phyloP scores from a whole-genome alignment of 1,284 basidiomycete species.

The Quambalaria eucalypti region DNA sequence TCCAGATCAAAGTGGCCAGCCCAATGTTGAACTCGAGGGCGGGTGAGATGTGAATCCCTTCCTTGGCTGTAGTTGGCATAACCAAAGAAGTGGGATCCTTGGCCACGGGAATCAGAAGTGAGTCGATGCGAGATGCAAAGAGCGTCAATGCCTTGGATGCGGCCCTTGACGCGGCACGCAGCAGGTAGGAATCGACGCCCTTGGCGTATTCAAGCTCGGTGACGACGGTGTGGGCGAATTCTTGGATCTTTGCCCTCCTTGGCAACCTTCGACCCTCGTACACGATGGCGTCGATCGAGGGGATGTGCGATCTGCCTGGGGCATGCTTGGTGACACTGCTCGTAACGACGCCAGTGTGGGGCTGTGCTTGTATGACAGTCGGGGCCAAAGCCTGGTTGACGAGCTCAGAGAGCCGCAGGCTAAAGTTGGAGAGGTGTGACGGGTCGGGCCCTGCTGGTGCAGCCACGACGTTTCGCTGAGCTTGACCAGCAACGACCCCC shows the following conservation, averaged over 20 bases:
- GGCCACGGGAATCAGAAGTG: slow-evolving; percentile 30
- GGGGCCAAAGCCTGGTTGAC: slow-evolving; percentile 37
- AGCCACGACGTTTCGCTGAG: background rate
- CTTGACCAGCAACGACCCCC: background rate
- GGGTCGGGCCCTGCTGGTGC: slow-evolving; percentile 18
- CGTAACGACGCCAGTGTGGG: background rate
- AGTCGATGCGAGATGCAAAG: slow-evolving; percentile 42
- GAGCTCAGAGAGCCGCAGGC: slow-evolving; percentile 37
- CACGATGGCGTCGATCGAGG: slow-evolving; percentile 26
- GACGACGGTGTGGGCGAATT: slow-evolving; percentile 35
- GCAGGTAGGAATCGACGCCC: slow-evolving; percentile 35
- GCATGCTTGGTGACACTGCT: background rate
- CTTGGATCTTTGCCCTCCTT: slow-evolving; percentile 28
- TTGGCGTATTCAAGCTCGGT: slow-evolving; percentile 37
- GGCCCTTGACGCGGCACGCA: slow-evolving; percentile 40
- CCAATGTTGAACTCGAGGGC: slow-evolving; percentile 44
- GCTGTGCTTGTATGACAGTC: background rate
- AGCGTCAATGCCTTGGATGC: slow-evolving; percentile 43
- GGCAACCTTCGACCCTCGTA: slow-evolving; percentile 39
- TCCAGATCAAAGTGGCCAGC: slow-evolving; percentile 40
- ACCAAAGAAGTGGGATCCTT: slow-evolving; percentile 25
- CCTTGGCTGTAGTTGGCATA: slow-evolving; percentile 32
- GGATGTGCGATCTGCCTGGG: slow-evolving; percentile 3
- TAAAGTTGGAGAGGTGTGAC: slow-evolving; percentile 38
- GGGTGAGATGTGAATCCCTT: slow-evolving; percentile 23